These are phyloP conservation scores for Termitomyces sp. DNA, from an alignment of 768 basidiomycete species.

Conservation along the genomic window DNA sequence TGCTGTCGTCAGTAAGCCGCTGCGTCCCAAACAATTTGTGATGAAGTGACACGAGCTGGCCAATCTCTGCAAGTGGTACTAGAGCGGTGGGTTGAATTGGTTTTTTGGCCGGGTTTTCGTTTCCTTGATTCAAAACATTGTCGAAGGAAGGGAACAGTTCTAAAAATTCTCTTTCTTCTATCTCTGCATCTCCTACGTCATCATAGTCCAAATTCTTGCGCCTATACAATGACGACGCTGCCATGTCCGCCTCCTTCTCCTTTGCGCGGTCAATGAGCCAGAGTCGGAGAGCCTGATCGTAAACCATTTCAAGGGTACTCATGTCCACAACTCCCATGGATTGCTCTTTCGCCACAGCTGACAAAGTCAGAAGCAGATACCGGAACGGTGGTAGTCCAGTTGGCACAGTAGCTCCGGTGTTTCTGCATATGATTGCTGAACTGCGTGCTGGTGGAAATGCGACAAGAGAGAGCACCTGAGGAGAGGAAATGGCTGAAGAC, in stretches of 20 bases:
- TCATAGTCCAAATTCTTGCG: slow-evolving; percentile 48
- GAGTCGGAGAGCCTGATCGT: slow-evolving; percentile 69
- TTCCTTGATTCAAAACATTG: slow-evolving; percentile 39
- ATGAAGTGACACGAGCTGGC: slow-evolving; percentile 44
- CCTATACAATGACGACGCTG: slow-evolving; percentile 75
- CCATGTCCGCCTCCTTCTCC: slow-evolving; percentile 56
- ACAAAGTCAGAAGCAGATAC: slow-evolving; percentile 42
- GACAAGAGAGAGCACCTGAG: slow-evolving; percentile 29
- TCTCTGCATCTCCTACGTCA: slow-evolving; percentile 60
- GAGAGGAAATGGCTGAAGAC: slow-evolving; percentile 17
- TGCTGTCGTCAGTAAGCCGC: neutral
- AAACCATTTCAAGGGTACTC: slow-evolving; percentile 40
- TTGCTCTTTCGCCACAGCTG: slow-evolving; percentile 41
- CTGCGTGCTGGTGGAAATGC: slow-evolving; percentile 52
- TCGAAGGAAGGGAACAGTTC: slow-evolving; percentile 84
- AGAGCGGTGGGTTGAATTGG: slow-evolving; percentile 16
- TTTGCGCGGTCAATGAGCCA: slow-evolving; percentile 81
- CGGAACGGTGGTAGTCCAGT: slow-evolving; percentile 31
- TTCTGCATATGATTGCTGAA: slow-evolving; percentile 28
- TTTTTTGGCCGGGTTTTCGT: slow-evolving; percentile 8
- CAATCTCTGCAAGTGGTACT: slow-evolving; percentile 29
- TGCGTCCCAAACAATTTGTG: slow-evolving; percentile 30
- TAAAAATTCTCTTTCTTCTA: slow-evolving; percentile 81
- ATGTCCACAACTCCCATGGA: slow-evolving; percentile 35
- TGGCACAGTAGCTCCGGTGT: slow-evolving; percentile 19